Percentiles rank a stretch among this genome's conserved stretches.
These are phyloP conservation scores for Tricholomella constricta DNA, from an alignment of 768 basidiomycete genomes.

Conservation along the genomic window DNA sequence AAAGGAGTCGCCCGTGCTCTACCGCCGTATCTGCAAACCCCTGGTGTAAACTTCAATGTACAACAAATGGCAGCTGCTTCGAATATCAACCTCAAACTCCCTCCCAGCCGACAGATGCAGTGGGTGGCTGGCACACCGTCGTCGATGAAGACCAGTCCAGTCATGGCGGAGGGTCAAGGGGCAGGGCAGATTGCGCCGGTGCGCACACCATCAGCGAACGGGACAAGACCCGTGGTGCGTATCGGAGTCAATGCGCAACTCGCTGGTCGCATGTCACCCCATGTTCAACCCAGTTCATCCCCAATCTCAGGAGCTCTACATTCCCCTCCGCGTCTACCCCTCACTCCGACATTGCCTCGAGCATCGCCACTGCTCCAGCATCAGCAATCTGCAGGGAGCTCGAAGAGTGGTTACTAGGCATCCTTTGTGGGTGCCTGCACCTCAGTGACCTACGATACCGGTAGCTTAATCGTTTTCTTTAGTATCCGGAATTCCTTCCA, in stretches of 20 bases:
- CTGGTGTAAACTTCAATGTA: slow-evolving; percentile 37
- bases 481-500: background rate
- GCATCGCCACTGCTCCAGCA: slow-evolving; percentile 58
- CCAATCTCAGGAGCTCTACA: slow-evolving; percentile 48
- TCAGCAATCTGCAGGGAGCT: slow-evolving; percentile 52
- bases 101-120: slow-evolving; percentile 41
- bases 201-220: slow-evolving; percentile 59
- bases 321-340: slow-evolving; percentile 50
- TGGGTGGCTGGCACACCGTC: slow-evolving; percentile 32
- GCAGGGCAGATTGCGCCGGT: slow-evolving; percentile 37
- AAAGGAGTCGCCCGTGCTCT: background rate
- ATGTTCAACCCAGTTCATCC: slow-evolving; percentile 48
- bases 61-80: slow-evolving; percentile 29
- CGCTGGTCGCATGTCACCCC: slow-evolving; percentile 49
- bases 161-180: slow-evolving; percentile 31
- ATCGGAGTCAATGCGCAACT: slow-evolving; percentile 41
- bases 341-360: slow-evolving; percentile 54
- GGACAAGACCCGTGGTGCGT: slow-evolving; percentile 44
- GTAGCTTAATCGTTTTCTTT: background rate
- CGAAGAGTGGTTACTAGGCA: slow-evolving; percentile 54
- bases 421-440: background rate
- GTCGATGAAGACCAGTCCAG: slow-evolving; percentile 34
- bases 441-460: background rate
- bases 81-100: slow-evolving; percentile 46
- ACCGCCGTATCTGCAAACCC: background rate